A percentile compares a stretch with the other conserved stretches of the same genome.
Conservation (phyloP, 495 filamentous ascomycete genomes). For the Pyronema domesticum region DNA sequence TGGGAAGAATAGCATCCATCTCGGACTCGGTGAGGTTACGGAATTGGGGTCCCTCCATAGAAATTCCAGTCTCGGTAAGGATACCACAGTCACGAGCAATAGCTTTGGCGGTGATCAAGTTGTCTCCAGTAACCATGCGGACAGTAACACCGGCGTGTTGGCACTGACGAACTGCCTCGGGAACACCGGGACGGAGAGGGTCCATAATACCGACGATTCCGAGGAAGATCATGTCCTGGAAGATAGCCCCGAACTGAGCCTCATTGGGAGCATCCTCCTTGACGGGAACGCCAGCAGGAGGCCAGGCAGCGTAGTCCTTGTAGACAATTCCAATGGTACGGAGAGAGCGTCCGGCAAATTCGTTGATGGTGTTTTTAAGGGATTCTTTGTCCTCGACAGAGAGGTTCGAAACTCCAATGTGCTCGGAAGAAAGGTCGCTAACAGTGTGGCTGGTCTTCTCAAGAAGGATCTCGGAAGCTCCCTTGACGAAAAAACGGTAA, state of each 20-base stretch:
- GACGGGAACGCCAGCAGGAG: conserved; percentile 47
- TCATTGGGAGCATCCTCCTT: conserved; percentile 51
- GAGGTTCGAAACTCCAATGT: conserved; percentile 36
- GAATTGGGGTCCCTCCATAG: conserved; percentile 76
- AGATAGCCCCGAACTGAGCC: conserved; percentile 62
- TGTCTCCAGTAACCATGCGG: conserved; percentile 86
- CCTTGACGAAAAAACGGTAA: conserved; percentile 50
- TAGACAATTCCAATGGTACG: conserved; percentile 77
- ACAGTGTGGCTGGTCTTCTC: conserved; percentile 52
- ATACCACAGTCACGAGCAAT: conserved; percentile 77
- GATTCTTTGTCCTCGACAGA: conserved; percentile 40
- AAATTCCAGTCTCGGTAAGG: conserved; percentile 48
- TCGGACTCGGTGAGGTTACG: conserved; percentile 52
- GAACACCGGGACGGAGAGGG: conserved; percentile 64
- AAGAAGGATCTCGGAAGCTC: conserved; percentile 53
- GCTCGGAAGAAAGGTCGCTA: conserved; percentile 46
- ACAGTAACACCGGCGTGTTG: conserved; percentile 64
- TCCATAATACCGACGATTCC: conserved; percentile 78
- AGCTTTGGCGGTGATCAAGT: conserved; percentile 60
- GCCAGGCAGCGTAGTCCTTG: conserved; percentile 79
- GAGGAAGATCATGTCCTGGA: conserved; percentile 58
- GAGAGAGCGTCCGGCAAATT: conserved; percentile 65
- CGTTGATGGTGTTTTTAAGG: conserved; percentile 47
- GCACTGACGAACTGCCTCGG: conserved; percentile 54
- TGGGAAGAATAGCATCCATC: conserved; percentile 55